Evolutionary conservation across 768 basidiomycete genomes (phyloP), one percentile per base, ranked within the genome.

Genomic region (Mycena capillaripes): DNA sequence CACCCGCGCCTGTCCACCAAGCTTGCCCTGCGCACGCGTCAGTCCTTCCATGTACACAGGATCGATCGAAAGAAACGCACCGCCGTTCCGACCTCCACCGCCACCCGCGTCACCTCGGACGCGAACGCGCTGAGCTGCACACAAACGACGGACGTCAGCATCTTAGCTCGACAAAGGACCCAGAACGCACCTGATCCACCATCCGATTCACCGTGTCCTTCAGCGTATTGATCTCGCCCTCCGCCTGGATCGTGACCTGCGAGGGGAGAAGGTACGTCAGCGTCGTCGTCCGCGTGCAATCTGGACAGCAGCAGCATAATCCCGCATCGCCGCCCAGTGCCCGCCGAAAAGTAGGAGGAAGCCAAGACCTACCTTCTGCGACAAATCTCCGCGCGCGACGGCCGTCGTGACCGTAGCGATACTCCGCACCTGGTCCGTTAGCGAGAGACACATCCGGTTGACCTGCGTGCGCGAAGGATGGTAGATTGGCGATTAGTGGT

Each of bases 1-100:
- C 7, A 97, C 96, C 66, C 91, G 86, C 4, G 95, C 96, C 82
- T 96, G 94, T 56, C 95, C 95, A 67, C 96, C 95, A 66, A 97
- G 84, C 84, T 95, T 95, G 17, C 95, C 96, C 84, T 96, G 91
- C 74, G 90, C n/a, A 8, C 21, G 11, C 27, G 21, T 32, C 38
- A 38, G 38, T 38, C 38, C 36, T 14, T 38, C 38, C 38, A 11
- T 16, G 11, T 38, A 11, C 3, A 38, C 7, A 8, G 2, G 11
- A 38, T 4, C n/a, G 7, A 4, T 38, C 38, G 38, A 38, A n/a
- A 38, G 38, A 4, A 84, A 85, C 94, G 65, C 32, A 57, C 61
- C 58, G 64, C 66, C 61, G 70, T 75, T 38, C 73, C 73, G 19
- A 74, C 73, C 57, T 71, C 73, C 29, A 71, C 23, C 38, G 73